Conservation (phyloP, 2,329 filamentous ascomycete genomes). For the Diaporthe nobilis region DNA sequence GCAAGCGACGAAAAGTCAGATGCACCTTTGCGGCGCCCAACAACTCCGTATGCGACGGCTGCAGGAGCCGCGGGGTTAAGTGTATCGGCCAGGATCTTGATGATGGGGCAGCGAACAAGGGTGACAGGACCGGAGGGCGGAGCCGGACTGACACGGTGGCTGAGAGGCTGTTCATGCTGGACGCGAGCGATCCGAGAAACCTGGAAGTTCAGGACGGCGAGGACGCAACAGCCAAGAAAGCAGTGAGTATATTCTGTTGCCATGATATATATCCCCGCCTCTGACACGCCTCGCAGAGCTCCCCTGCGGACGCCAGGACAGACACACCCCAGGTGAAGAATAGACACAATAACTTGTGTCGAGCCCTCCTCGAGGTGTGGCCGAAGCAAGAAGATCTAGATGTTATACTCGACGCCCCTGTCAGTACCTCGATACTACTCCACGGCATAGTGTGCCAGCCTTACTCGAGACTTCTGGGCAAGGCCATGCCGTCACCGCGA, state of each 20-base stretch:
- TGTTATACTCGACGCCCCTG: constrained; percentile 51
- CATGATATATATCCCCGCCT: background rate
- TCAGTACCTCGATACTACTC: constrained; percentile 51
- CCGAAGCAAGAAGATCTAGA: constrained; percentile 56
- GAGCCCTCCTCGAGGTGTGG: constrained; percentile 53
- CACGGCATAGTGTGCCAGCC: constrained; percentile 55
- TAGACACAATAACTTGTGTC: constrained; percentile 17
- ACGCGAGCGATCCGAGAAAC: background rate
- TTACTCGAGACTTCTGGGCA: constrained; percentile 45
- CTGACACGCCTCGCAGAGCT: background rate
- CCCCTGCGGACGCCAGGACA: background rate
- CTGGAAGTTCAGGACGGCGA: background rate
- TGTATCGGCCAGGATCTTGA: constrained; percentile 64
- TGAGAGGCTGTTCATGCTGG: constrained; percentile 47
- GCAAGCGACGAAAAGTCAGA: constrained; percentile 65
- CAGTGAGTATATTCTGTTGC: background rate
- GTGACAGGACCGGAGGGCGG: constrained; percentile 49
- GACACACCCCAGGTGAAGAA: background rate
- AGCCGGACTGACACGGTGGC: constrained; percentile 55
- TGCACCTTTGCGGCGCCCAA: constrained; percentile 59
- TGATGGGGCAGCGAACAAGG: constrained; percentile 48
- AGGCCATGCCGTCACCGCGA: constrained; percentile 45
- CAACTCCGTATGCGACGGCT: constrained; percentile 59
- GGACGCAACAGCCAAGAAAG: background rate
- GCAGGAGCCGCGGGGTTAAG: constrained; percentile 53